Evolutionary conservation across 1,284 basidiomycete species (phyloP), one percentile per base, ranked within the genome.

Genomic region (Mycena citricolor): DNA sequence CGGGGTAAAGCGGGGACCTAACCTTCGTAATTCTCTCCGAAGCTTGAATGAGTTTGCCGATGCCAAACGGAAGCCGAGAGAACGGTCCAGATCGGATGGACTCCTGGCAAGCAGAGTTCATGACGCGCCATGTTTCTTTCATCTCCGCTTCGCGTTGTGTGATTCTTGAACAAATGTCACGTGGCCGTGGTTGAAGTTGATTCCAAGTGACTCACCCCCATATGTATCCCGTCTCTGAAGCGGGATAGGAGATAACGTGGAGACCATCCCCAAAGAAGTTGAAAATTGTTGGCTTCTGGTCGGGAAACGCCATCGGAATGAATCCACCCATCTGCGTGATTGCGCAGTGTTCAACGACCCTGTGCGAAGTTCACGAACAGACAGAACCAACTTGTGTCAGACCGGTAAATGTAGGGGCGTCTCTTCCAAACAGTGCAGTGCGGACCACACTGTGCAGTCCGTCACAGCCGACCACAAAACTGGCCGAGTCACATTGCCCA

Each of bases 171-270:
- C 11, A 30, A 24, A 21, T n/a, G 16, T 11, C 28, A 21, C 16
- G 30, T 2, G 37, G 3, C 25, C n/a, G n/a, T n/a, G n/a, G n/a
- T n/a, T n/a, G n/a, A n/a, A n/a, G n/a, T n/a, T n/a, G n/a, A n/a
- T n/a, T n/a, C n/a, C n/a, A n/a, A n/a, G n/a, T n/a, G n/a, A 63
- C 69, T 51, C 54, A 71, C 68, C 70, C 71, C 70, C 71, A 73
- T 14, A 64, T 66, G 14, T 57, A 59, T 29, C 55, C 53, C 1
- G 47, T 58, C 12, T 65, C 60, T 13, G 58, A 60, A 24, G 71
- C 54, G 1, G 66, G 60, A 49, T 73, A 72, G 2, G 63, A 49
- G 47, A 75, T 59, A 52, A 74, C 55, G 40, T 73, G 71, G 4
- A 57, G 53, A 1, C 61, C 66, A 30, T 68, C 49, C 5, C 66